Evolutionary conservation across 2,329 filamentous ascomycete genomes (phyloP).

Genomic region (Chaetomium globosum): DNA sequence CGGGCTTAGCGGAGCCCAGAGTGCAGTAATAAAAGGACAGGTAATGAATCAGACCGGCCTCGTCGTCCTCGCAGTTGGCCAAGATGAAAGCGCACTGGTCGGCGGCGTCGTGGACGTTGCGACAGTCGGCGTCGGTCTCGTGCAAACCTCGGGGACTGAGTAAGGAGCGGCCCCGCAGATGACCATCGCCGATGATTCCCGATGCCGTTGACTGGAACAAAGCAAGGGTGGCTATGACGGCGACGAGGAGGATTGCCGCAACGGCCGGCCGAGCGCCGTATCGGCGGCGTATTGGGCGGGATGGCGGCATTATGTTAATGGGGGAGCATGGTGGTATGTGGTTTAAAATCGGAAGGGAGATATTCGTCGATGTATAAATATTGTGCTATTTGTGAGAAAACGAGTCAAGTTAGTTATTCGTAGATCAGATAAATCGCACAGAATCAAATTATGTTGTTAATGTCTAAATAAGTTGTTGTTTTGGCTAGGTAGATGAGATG

Average conservation of each 20-base stretch:
- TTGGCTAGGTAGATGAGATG: background rate
- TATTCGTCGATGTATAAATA: background rate
- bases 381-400: too few relatives aligned
- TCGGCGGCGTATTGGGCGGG: slow-evolving; percentile 42
- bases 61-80: slow-evolving; percentile 81
- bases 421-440: background rate
- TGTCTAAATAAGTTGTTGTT: background rate
- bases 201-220: slow-evolving; percentile 40
- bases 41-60: slow-evolving; percentile 87
- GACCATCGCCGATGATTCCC: background rate
- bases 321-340: slow-evolving; percentile 14
- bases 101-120: slow-evolving; percentile 71
- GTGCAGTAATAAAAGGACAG: slow-evolving; percentile 88
- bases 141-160: slow-evolving; percentile 20
- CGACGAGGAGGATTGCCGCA: slow-evolving; percentile 51
- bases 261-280: slow-evolving; percentile 55
- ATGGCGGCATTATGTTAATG: slow-evolving; percentile 36
- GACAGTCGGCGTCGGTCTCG: slow-evolving; percentile 60
- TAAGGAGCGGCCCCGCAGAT: background rate
- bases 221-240: slow-evolving; percentile 51
- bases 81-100: slow-evolving; percentile 88
- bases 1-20: slow-evolving; percentile 65
- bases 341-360: background rate
- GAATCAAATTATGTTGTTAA: background rate
- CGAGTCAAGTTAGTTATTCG: background rate